Evolutionary conservation across 1,284 basidiomycete genomes (phyloP).

Genomic region (Takashimella tepidaria): DNA sequence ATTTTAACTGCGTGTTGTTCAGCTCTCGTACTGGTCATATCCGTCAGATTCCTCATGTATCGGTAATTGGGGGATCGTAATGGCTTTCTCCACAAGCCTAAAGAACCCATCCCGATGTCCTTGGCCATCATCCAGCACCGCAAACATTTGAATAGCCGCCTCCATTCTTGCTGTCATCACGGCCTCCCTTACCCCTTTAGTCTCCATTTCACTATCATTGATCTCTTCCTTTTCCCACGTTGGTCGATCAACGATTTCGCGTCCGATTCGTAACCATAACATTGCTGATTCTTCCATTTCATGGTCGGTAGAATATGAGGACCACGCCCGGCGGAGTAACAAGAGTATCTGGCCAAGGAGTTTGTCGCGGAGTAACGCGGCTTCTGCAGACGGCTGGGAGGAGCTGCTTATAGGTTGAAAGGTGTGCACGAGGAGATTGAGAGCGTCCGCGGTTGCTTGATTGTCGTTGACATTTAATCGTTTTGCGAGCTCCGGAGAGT

Average conservation of each 20-base stretch:
- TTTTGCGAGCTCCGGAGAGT: not conserved
- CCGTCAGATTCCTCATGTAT: constrained; percentile 1
- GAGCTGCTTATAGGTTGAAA: not conserved
- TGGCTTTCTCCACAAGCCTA: constrained; percentile 34
- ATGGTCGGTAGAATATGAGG: constrained; percentile 6
- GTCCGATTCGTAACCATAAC: constrained; percentile 31
- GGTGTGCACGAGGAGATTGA: not conserved
- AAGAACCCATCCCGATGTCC: constrained; percentile 25
- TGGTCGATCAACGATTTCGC: constrained; percentile 18
- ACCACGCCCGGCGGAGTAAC: constrained; percentile 22
- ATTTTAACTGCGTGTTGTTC: no score
- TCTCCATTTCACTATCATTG: not conserved
- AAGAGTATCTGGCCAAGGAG: constrained; percentile 19
- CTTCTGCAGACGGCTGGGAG: not conserved
- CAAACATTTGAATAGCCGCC: constrained; percentile 29
- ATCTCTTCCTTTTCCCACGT: not conserved
- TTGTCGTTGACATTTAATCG: not conserved
- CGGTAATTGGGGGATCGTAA: constrained; percentile 8
- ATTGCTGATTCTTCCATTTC: constrained; percentile 31
- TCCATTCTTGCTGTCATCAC: constrained; percentile 26
- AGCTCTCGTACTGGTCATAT: constrained; percentile 1
- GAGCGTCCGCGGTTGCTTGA: not conserved
- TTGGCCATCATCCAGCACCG: constrained; percentile 13
- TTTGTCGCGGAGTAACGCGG: constrained; percentile 11
- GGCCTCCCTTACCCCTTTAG: constrained; percentile 4